Percentiles rank a stretch among this genome's conserved stretches.
These are phyloP conservation scores for Carex parvula DNA, from an alignment of 176 grass and related monocot species.

Conservation along the genomic window DNA sequence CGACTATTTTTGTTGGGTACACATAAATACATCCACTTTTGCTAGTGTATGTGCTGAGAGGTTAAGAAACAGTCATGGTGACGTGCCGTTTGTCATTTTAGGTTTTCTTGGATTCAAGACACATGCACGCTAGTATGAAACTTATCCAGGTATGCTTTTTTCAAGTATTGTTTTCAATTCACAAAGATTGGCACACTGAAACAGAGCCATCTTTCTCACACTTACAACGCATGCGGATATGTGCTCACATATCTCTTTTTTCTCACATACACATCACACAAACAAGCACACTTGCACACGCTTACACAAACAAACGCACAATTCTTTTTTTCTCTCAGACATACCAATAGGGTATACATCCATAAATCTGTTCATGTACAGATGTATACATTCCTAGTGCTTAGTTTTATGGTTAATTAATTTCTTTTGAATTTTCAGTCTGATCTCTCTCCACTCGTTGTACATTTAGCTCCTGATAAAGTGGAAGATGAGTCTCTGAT, in stretches of 20 bases:
- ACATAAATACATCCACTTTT: not conserved
- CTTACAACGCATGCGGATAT: not conserved
- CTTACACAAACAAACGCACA: not conserved
- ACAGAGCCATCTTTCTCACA: not conserved
- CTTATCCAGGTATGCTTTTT: slow-evolving; percentile 64
- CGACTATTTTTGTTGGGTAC: not conserved
- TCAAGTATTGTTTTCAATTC: not conserved
- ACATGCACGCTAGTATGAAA: slow-evolving; percentile 63
- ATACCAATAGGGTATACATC: not conserved
- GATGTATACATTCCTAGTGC: not conserved
- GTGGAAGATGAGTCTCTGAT: slow-evolving; percentile 61
- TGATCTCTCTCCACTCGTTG: slow-evolving; percentile 91
- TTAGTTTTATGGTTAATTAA: slow-evolving; percentile 22
- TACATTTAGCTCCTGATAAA: slow-evolving; percentile 78
- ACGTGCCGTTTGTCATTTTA: slow-evolving; percentile 29
- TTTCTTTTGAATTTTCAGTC: slow-evolving; percentile 48
- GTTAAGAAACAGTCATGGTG: not conserved
- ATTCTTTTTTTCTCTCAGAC: not conserved
- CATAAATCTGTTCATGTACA: not conserved
- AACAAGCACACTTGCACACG: not conserved
- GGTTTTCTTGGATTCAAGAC: slow-evolving; percentile 94
- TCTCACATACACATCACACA: not conserved
- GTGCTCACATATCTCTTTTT: not conserved
- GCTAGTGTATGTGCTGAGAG: not conserved
- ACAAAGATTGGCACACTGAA: not conserved